These are phyloP conservation scores for Exidia glandulosa DNA, from an alignment of 768 basidiomycete species.

Conservation along the genomic window DNA sequence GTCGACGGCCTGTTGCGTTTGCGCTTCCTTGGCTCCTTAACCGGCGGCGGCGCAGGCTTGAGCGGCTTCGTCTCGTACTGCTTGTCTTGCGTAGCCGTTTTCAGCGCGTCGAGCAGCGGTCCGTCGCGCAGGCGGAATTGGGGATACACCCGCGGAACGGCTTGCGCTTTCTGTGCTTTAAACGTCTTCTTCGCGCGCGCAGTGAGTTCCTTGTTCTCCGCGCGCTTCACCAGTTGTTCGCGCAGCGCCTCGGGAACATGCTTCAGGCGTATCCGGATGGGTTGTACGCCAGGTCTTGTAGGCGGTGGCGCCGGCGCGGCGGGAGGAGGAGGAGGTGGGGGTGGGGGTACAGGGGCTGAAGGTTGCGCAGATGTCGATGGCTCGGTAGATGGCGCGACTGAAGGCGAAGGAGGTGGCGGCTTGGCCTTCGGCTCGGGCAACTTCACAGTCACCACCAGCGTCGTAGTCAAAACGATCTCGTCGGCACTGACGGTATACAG, in stretches of 20 bases:
- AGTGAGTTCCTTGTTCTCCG: neutral
- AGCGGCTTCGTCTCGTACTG: too few species aligned
- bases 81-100: too few species aligned
- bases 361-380: neutral
- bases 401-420: neutral
- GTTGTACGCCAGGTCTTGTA: neutral
- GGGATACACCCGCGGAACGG: neutral
- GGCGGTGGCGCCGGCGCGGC: neutral
- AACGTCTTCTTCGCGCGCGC: neutral
- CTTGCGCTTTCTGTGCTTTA: neutral
- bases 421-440: neutral
- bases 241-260: neutral
- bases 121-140: conserved; percentile 4
- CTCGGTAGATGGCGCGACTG: neutral
- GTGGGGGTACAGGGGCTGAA: neutral
- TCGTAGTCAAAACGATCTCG: neutral
- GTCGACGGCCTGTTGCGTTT: too few species aligned
- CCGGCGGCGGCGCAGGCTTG: too few species aligned
- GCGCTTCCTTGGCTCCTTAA: too few species aligned
- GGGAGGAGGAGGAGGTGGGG: neutral
- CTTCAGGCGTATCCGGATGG: neutral
- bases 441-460: neutral
- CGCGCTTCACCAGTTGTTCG: neutral
- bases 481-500: conserved; percentile 1
- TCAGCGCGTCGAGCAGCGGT: neutral